A percentile compares a stretch with the other conserved stretches of the same genome.
Evolutionary conservation across 331 rosid species (phyloP).

Genomic region (Quercus phellos): DNA sequence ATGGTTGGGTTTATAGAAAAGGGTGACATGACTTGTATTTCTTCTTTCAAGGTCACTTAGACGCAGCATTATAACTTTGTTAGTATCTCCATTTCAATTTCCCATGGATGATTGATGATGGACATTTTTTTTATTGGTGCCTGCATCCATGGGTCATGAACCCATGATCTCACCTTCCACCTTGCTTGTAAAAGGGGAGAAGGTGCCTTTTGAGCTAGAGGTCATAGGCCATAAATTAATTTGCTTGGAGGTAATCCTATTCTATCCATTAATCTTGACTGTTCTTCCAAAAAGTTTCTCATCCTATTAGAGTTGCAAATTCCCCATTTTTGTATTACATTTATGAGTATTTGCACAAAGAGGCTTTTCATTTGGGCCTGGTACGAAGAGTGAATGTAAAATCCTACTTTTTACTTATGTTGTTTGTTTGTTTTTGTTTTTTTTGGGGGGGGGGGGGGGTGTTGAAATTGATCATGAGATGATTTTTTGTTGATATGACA

Average conservation of each 20-base stretch:
- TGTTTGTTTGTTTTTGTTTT: neutral
- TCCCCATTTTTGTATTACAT: neutral
- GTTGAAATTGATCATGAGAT: conserved; percentile 2
- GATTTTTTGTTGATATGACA: conserved; percentile 3
- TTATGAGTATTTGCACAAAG: neutral
- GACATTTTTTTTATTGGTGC: too few species aligned
- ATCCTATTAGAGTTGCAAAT: neutral
- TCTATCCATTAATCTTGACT: conserved; percentile 15
- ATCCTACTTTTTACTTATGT: neutral
- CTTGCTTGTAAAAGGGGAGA: too few species aligned
- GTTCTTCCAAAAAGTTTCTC: neutral
- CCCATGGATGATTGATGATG: neutral
- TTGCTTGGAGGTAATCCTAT: neutral
- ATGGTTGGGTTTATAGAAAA: neutral
- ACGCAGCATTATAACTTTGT: conserved; percentile 4
- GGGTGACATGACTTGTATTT: neutral
- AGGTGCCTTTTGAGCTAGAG: too few species aligned
- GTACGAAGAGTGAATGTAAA: neutral
- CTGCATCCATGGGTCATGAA: too few species aligned
- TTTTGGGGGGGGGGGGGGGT: neutral
- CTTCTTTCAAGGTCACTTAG: neutral
- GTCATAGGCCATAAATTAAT: neutral
- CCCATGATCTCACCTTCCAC: too few species aligned
- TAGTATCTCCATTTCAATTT: conserved; percentile 3
- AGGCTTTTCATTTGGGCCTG: neutral